phyloP scores from a whole-genome alignment of 2,329 filamentous ascomycete genomes.

The Epichloe uncinata region DNA sequence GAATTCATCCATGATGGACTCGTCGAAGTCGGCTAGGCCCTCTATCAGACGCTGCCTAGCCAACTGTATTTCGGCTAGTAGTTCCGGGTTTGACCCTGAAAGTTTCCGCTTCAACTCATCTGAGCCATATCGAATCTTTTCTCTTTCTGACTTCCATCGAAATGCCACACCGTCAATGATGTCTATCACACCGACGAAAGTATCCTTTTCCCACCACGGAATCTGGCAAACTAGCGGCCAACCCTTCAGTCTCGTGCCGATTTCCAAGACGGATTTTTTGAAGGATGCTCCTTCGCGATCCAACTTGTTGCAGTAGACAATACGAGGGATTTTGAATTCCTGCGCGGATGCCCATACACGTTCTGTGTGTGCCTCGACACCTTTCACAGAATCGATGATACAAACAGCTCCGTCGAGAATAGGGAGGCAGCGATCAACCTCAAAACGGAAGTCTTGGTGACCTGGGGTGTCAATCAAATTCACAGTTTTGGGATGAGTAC shows the following conservation, averaged over 20 bases:
- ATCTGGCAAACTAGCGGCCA: conserved; percentile 92
- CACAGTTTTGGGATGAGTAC: conserved; percentile 48
- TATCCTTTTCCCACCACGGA: conserved; percentile 80
- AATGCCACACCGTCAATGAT: conserved; percentile 63
- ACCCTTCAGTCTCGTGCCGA: conserved; percentile 63
- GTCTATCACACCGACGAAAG: conserved; percentile 75
- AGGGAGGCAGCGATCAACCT: conserved; percentile 80
- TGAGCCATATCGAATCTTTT: conserved; percentile 23
- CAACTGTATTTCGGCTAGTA: conserved; percentile 53
- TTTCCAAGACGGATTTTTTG: conserved; percentile 71
- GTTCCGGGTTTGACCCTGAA: conserved; percentile 31
- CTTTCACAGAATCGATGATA: conserved; percentile 82
- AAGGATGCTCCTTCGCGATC: conserved; percentile 71
- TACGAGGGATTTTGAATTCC: conserved; percentile 69
- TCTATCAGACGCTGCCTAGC: conserved; percentile 73
- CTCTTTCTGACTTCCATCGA: conserved; percentile 44
- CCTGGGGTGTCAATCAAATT: conserved; percentile 95
- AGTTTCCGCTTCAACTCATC: conserved; percentile 27
- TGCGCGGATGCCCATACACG: conserved; percentile 90
- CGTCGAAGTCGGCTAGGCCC: conserved; percentile 76
- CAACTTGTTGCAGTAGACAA: conserved; percentile 67
- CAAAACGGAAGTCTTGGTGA: conserved; percentile 94
- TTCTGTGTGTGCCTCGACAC: conserved; percentile 93
- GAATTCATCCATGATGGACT: conserved; percentile 72
- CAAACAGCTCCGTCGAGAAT: conserved; percentile 86